Conservation (phyloP, 768 basidiomycete species). For the Lactarius vividus region DNA sequence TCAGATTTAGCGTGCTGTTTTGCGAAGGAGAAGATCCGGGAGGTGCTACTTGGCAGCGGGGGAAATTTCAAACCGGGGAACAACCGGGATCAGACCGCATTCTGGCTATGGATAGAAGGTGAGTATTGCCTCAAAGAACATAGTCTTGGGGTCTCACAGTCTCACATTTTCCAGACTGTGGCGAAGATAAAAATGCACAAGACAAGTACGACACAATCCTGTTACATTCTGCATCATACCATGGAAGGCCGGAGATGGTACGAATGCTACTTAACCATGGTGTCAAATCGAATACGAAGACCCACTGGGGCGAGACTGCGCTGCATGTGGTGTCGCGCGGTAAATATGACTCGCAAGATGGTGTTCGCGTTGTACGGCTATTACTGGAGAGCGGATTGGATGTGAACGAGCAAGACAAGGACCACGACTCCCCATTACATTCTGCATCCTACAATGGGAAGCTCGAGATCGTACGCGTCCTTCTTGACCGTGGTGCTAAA, state of each 20-base stretch:
- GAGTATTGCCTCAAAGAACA: not conserved
- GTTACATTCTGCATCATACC: not conserved
- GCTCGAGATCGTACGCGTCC: not conserved
- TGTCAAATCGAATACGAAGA: not conserved
- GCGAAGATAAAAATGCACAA: not conserved
- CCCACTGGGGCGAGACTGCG: not conserved
- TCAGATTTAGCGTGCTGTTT: too few relatives aligned
- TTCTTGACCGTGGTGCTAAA: not conserved
- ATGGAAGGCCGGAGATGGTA: not conserved
- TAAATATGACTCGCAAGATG: not conserved
- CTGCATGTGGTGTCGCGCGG: not conserved
- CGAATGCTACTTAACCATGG: not conserved
- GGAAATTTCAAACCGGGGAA: not conserved
- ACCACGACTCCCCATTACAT: not conserved
- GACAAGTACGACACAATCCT: not conserved
- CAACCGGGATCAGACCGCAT: not conserved
- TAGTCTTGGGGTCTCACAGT: too few relatives aligned
- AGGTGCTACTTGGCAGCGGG: not conserved
- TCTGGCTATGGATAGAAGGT: not conserved
- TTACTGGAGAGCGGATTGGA: not conserved
- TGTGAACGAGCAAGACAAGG: not conserved
- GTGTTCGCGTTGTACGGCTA: not conserved
- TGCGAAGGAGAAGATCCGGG: too few relatives aligned
- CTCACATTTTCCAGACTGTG: not conserved
- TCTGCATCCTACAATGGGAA: not conserved